These are phyloP conservation scores for Coniella lustricola DNA, from an alignment of 2,329 filamentous ascomycete species.

Conservation along the genomic window DNA sequence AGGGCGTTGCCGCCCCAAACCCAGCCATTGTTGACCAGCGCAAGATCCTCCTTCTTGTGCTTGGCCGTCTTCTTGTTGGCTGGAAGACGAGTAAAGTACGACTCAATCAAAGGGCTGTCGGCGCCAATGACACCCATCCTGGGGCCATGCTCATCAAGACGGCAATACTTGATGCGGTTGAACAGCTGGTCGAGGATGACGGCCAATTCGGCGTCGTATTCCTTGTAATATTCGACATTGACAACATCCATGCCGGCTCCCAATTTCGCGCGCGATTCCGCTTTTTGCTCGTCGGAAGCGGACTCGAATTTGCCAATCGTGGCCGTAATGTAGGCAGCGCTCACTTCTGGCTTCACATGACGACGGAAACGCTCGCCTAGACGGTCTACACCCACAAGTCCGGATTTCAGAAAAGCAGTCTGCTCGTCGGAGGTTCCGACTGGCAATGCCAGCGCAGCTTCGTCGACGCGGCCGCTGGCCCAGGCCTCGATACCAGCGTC, in stretches of 20 bases:
- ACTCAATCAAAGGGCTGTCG: slow-evolving; percentile 77
- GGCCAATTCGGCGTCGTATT: slow-evolving; percentile 78
- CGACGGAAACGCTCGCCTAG: slow-evolving; percentile 77
- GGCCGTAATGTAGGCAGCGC: slow-evolving; percentile 60
- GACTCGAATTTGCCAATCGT: slow-evolving; percentile 60
- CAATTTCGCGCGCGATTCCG: slow-evolving; percentile 48
- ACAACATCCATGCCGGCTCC: slow-evolving; percentile 67
- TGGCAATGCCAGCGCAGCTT: slow-evolving; percentile 42
- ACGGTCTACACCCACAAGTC: slow-evolving; percentile 61
- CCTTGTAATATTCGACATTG: slow-evolving; percentile 83
- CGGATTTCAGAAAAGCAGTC: slow-evolving; percentile 59
- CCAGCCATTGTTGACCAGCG: slow-evolving; percentile 94
- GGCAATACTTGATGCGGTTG: slow-evolving; percentile 91
- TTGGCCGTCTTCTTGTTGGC: slow-evolving; percentile 69
- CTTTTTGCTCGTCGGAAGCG: slow-evolving; percentile 34
- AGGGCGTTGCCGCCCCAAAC: slow-evolving; percentile 96
- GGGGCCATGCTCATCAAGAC: slow-evolving; percentile 86
- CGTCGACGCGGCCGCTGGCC: slow-evolving; percentile 42
- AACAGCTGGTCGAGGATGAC: slow-evolving; percentile 86
- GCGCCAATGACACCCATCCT: slow-evolving; percentile 73
- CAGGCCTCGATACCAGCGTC: slow-evolving; percentile 66
- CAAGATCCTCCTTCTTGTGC: slow-evolving; percentile 68
- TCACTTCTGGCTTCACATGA: slow-evolving; percentile 59
- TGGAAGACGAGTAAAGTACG: slow-evolving; percentile 89
- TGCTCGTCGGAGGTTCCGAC: slow-evolving; percentile 41